phyloP scores from a whole-genome alignment of 75 land plant genomes.

The Cryptomeria japonica region DNA sequence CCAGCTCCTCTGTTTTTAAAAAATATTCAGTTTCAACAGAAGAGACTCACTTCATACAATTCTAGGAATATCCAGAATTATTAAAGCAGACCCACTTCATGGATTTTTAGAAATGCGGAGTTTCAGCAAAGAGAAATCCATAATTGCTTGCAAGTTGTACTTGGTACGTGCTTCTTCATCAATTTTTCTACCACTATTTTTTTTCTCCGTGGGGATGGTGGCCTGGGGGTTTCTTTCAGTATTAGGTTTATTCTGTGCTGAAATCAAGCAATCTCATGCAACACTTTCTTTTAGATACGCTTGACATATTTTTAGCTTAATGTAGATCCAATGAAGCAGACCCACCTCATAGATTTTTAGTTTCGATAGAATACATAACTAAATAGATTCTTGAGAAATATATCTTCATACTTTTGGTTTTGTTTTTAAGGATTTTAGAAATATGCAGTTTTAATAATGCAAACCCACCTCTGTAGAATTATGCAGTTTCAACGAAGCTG shows the following conservation, averaged over 20 bases:
- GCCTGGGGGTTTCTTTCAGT: background rate
- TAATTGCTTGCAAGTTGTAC: background rate
- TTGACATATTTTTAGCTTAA: no score
- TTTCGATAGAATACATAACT: no score
- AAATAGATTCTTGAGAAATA: no score
- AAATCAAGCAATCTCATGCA: background rate
- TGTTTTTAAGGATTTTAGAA: no score
- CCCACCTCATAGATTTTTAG: no score
- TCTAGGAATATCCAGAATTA: background rate
- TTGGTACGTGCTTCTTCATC: background rate
- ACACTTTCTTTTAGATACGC: no score
- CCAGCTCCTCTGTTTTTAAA: background rate
- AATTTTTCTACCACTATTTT: background rate
- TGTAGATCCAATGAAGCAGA: background rate
- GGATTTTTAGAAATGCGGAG: background rate
- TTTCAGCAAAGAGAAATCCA: background rate
- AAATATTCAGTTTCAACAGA: background rate
- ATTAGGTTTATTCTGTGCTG: background rate
- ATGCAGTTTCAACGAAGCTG: no score
- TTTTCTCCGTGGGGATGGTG: no score
- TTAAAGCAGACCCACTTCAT: background rate
- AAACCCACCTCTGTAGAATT: no score
- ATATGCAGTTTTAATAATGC: no score
- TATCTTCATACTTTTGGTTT: no score
- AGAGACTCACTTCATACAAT: background rate